Base-by-base conservation (phyloP, 306 rosid genomes). In the Adenanthera pavonina region DNA sequence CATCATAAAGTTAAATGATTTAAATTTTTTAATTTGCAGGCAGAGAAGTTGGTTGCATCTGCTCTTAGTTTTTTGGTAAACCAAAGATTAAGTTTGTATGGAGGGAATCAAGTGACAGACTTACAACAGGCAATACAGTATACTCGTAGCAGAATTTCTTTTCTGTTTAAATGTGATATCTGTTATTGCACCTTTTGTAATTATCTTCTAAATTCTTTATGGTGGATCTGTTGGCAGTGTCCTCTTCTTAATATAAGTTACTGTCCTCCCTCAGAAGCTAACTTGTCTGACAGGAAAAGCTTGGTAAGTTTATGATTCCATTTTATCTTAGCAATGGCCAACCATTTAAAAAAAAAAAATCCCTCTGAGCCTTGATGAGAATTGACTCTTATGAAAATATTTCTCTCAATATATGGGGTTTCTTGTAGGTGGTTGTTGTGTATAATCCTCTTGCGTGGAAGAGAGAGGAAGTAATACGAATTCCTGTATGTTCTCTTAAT, bases 211-310 rank as follows among this genome's bases (percentile, higher is more conserved):
- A 83, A 75, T 51, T 36, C 54, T 46, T 84, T 66, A 16, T 72
- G 70, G 67, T 67, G 79, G 60, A 84, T 79, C 38, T 92, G 77
- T 57, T 86, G 72, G 84, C 91, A 94, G 98, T 94, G 98, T 68
- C 94, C 97, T 78, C 98, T 94, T 88, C 92, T 94, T 52, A 94
- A 92, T 76, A 80, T 94, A 78, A 94, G 97, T 85, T 94, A 92
- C 69, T 94, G 98, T 81, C 98, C 98, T 56, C 79, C 94, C 10
- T 87, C 97, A 79, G 98, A 92, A 89, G 82, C 79, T 71, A 82
- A 75, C 53, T 83, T 94, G 80, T 62, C 53, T 81, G 86, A 67
- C 62, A 89, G 91, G 62, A 94, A 92, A 82, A 79, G 71, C 81
- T 67, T 92, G 95, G 98, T 94, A 78, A 91, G 85, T 67, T 70